Evolutionary conservation across 2,329 filamentous ascomycete genomes (phyloP).

Genomic region (Gremmenia infestans): DNA sequence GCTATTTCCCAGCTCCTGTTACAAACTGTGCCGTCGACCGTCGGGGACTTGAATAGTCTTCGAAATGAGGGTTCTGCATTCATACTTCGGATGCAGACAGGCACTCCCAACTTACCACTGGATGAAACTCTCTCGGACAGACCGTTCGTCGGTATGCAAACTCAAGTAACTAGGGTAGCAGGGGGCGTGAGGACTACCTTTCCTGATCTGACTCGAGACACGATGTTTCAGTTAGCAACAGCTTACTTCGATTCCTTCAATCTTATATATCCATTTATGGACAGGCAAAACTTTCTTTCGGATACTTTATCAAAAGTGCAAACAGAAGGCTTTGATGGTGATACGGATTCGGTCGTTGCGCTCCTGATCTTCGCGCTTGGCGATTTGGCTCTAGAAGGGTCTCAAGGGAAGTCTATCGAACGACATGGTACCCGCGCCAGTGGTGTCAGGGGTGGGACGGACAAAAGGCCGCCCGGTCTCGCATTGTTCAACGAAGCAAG

Average conservation of each 20-base stretch:
- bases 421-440: conserved; percentile 42
- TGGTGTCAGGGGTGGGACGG: conserved; percentile 48
- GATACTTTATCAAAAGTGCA: conserved; percentile 42
- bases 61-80: conserved; percentile 36
- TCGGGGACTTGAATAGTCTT: conserved; percentile 32
- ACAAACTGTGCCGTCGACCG: conserved; percentile 30
- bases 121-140: conserved; percentile 21
- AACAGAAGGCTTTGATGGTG: conserved; percentile 45
- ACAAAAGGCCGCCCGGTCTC: conserved; percentile 49
- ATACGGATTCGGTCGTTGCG: conserved; percentile 46
- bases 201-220: conserved; percentile 40
- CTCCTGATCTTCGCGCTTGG: conserved; percentile 55
- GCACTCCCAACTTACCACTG: conserved; percentile 19
- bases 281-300: conserved; percentile 49
- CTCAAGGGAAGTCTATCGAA: conserved; percentile 42
- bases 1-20: conserved; percentile 38
- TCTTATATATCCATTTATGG: conserved; percentile 52
- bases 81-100: conserved; percentile 31
- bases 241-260: conserved; percentile 58
- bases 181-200: conserved; percentile 26
- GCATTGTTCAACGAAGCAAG: conserved; percentile 58
- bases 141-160: conserved; percentile 31
- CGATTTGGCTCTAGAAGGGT: conserved; percentile 49
- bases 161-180: conserved; percentile 23
- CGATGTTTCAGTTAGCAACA: conserved; percentile 46